Base-by-base conservation (phyloP, 2,329 filamentous ascomycete species). In the Periconia digitata region DNA sequence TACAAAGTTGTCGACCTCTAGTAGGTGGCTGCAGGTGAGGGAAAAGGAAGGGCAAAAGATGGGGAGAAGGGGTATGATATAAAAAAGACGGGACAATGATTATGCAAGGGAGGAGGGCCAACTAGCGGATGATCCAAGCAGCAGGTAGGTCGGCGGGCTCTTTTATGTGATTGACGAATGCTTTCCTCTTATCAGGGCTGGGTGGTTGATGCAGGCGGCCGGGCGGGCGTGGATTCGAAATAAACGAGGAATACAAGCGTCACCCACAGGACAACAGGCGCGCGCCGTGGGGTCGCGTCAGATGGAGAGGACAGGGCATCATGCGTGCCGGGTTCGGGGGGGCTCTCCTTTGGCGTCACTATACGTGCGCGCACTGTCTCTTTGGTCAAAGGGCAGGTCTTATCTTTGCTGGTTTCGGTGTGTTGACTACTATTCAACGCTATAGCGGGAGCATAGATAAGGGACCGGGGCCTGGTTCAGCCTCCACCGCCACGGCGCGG, bases 121-220 rank as follows among this genome's bases (percentile, higher is more conserved):
- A 64, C 59, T 68, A 56, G 52, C 54, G 63, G 60, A 60, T 51
- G 55, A 56, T 56, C 47, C 55, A 51, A 60, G 55, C 63, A 61
- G 51, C 55, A 51, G 60, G 55, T 64, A 61, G 51, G 55, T 47
- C 29, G 54, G 58, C 60, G 60, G 64, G 59, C 55, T 50, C 59
- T 64, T 59, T 69, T 68, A 69, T 66, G 64, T 36, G 52, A 52
- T 54, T 40, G 38, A 40, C 22, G 20, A 55, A 60, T 61, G 58
- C 54, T 61, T 62, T 55, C 58, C n/a, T n/a, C 66, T 69, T 70
- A 69, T 70, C 66, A 66, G 56, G 62, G 63, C 64, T 63, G 58
- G 66, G n/a, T n/a, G n/a, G n/a, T n/a, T n/a, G n/a, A n/a, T n/a
- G 67, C 60, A 58, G 64, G 58, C 57, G 63, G 59, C 55, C 59